Conservation (phyloP, 129 eudicot genomes). For the Helianthus annuus region HanXRQr2.0-SUNRISE NC_035445.2:62874153-62874652, state of each 20-base stretch:
- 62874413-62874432: constrained; percentile 84
- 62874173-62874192: neutral
- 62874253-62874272: constrained; percentile 44
- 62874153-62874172: neutral
- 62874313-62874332: constrained; percentile 48
- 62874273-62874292: constrained; percentile 35
- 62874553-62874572: constrained; percentile 71
- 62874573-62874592: constrained; percentile 57
- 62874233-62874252: constrained; percentile 67
- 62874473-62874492: neutral
- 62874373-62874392: constrained; percentile 93
- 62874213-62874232: neutral
- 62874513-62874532: constrained; percentile 2
- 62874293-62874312: constrained; percentile 41
- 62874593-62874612: constrained; percentile 59
- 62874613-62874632: constrained; percentile 52
- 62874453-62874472: neutral
- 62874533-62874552: constrained; percentile 90
- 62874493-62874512: neutral
- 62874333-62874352: constrained; percentile 32
- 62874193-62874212: constrained; percentile 11
- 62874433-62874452: constrained; percentile 54
- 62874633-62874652: constrained; percentile 51
- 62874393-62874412: constrained; percentile 94
- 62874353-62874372: constrained; percentile 53